Conservation (phyloP, 441 rosid species). For the Jatropha multifida region DNA sequence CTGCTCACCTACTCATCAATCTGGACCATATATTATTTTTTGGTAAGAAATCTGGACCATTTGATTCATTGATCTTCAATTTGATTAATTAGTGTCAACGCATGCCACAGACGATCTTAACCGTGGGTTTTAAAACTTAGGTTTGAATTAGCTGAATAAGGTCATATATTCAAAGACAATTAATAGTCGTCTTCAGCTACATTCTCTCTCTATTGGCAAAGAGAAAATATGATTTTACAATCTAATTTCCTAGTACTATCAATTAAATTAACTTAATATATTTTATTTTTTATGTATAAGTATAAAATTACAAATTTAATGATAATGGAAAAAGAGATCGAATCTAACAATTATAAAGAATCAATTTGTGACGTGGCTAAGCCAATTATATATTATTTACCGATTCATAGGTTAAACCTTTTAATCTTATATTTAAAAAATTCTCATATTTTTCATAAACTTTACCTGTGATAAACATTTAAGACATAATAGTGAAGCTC, state of each 20-base stretch:
- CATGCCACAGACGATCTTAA: background rate
- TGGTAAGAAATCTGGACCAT: background rate
- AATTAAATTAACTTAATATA: no score
- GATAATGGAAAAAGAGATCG: no score
- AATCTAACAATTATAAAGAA: no score
- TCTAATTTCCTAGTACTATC: background rate
- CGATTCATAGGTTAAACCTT: no score
- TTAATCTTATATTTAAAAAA: no score
- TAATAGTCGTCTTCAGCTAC: background rate
- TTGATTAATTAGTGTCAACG: background rate
- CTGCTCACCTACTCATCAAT: background rate
- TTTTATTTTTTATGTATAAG: no score
- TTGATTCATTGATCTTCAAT: background rate
- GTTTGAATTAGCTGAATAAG: constrained; percentile 19
- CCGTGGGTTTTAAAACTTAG: constrained; percentile 1
- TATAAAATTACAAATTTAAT: no score
- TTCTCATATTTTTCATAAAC: no score
- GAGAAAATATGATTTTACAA: background rate
- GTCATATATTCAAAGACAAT: constrained; percentile 7
- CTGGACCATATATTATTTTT: background rate
- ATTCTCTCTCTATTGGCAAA: background rate
- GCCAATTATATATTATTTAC: no score
- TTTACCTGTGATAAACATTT: no score
- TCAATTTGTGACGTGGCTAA: no score
- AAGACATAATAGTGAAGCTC: no score